Evolutionary conservation across 345 rosid genomes (phyloP).

Genomic region (Sisymbrium altissimum): DNA sequence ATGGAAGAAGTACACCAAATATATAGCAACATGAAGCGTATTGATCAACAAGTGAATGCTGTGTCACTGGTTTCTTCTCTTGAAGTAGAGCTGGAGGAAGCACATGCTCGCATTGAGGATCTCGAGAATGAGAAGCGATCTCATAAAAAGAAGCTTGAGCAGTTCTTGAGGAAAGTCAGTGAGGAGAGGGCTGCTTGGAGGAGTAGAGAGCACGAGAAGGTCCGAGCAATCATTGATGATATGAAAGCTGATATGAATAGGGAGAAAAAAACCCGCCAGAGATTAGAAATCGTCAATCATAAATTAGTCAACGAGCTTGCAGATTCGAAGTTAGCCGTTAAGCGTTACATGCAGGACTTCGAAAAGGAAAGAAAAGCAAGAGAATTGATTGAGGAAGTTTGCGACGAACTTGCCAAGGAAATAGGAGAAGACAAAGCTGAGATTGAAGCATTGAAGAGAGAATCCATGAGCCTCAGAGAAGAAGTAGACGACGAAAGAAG

Average conservation of each 20-base stretch:
- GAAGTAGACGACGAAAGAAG: constrained; percentile 83
- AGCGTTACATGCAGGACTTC: constrained; percentile 70
- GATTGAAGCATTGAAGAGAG: constrained; percentile 65
- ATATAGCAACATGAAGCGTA: constrained; percentile 48
- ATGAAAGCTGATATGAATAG: constrained; percentile 62
- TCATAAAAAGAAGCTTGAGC: constrained; percentile 82
- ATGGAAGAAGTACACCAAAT: constrained; percentile 56
- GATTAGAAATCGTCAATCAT: constrained; percentile 77
- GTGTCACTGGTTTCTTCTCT: constrained; percentile 63
- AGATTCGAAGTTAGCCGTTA: constrained; percentile 57
- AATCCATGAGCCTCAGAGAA: constrained; percentile 57
- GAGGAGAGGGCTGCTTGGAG: constrained; percentile 90
- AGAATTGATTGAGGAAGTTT: constrained; percentile 85
- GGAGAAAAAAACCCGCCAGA: constrained; percentile 74
- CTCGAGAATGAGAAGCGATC: constrained; percentile 76
- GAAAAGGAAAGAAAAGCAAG: constrained; percentile 77
- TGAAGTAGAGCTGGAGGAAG: constrained; percentile 72
- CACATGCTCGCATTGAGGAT: constrained; percentile 56
- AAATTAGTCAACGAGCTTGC: constrained; percentile 86
- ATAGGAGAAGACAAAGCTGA: constrained; percentile 84
- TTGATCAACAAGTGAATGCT: constrained; percentile 66
- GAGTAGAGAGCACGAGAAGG: constrained; percentile 84
- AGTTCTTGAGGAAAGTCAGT: constrained; percentile 79
- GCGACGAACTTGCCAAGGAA: constrained; percentile 86
- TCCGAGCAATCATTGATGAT: constrained; percentile 72